Base-by-base conservation (phyloP, 2,329 filamentous ascomycete species). In the Cucurbitaria berberidis region DNA sequence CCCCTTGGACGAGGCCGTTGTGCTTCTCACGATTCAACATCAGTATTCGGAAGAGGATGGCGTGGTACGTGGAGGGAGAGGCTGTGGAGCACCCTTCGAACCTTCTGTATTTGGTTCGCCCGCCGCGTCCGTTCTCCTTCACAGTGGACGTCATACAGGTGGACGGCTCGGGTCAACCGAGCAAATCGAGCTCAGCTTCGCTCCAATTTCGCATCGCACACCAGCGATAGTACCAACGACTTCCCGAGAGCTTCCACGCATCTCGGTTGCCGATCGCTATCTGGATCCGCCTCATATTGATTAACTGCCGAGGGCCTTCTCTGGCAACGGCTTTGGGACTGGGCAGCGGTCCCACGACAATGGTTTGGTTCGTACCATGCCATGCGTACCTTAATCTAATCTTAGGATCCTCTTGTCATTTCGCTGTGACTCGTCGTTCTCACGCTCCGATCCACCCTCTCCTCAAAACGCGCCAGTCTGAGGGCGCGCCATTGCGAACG, bases 201-300 rank as follows among this genome's bases (percentile, higher is more conserved):
- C 24, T 26, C 9, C 24, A 5, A 26, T n/a, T n/a, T n/a, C n/a
- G n/a, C n/a, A 26, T 9, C 9, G 9, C 24, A 26, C 24, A 26
- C 24, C 24, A 26, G 24, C 24, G 24, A 26, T 26, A 9, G 24
- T 9, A 26, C 24, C 24, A 9, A 9, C 24, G 24, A 9, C 24
- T 9, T n/a, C n/a, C n/a, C n/a, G n/a, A n/a, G n/a, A n/a, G n/a
- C n/a, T n/a, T n/a, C n/a, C n/a, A n/a, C n/a, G n/a, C n/a, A 53
- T 57, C 41, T 51, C 44, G 45, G 29, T 46, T 41, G 55, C 29
- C 43, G 51, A 56, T 58, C 43, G 36, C 46, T 38, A 52, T 52
- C 42, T 51, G 38, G 35, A 18, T 21, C 15, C 55, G 51, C 53
- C 49, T 60, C 59, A 51, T 30, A 18, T 62, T 53, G 49, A 60